Evolutionary conservation across 2,329 filamentous ascomycete genomes (phyloP), one percentile per base, ranked within the genome.

Genomic region (Fusarium subglutinans): DNA sequence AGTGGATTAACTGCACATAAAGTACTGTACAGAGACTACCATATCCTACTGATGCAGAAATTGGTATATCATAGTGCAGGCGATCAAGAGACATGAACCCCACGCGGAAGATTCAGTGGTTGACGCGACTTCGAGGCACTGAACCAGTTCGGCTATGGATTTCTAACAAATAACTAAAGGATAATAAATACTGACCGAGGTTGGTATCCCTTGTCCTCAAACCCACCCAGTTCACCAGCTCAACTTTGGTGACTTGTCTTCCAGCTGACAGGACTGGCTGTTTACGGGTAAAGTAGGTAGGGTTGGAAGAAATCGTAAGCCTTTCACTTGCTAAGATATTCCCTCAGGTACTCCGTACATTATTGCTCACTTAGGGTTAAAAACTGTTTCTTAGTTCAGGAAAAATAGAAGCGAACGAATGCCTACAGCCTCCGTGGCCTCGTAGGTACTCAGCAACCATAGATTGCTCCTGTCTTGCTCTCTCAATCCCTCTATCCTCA

Each of bases 401-500:
- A 20, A 64, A 51, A 26, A 55, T 22, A 26, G 37, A 35, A 44
- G 50, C 44, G 38, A 63, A n/a, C 28, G 28, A 30, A 54, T 55
- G 13, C 30, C 43, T 55, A 44, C 59, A 41, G 44, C 54, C 43
- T 63, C 40, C 58, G 30, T 38, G 37, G 33, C 45, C 33, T 43
- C 24, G 47, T 56, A 48, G 40, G n/a, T 47, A 59, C 14, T 40
- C 26, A 54, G 17, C 59, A 53, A 70, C 47, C 59, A 57, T 28
- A 62, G 48, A 40, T 43, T 35, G 38, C 48, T 65, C 54, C 26
- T 40, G 33, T 24, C 26, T 62, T 44, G 28, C 63, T 60, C 61
- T 50, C 53, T 24, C 63, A 63, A 66, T 73, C 51, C 41, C 40
- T n/a, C n/a, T 8, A 20, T n/a, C 22, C 30, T 66, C 22, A 74